phyloP scores from a whole-genome alignment of 1,284 basidiomycete genomes.

The Phenoliferia sp. region DNA sequence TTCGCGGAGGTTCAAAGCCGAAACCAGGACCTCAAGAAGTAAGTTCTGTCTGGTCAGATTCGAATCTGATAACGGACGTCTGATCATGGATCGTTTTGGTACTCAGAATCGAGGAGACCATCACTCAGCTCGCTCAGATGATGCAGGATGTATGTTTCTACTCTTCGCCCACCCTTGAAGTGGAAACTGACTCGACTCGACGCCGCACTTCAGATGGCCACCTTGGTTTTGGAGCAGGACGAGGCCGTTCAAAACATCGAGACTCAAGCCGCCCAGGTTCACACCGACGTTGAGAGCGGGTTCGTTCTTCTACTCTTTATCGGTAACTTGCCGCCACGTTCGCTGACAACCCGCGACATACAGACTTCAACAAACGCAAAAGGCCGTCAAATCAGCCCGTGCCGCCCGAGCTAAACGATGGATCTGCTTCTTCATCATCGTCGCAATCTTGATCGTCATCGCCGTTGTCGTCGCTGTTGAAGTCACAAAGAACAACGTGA shows the following conservation, averaged over 20 bases:
- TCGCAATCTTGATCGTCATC: conserved; percentile 18
- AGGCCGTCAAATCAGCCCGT: conserved; percentile 66
- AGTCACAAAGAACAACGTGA: conserved; percentile 3
- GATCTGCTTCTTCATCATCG: conserved; percentile 26
- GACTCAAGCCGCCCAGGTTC: conserved; percentile 56
- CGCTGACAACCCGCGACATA: neutral
- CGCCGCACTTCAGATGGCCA: conserved; percentile 65
- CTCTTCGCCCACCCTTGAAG: neutral
- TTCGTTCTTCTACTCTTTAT: conserved; percentile 49
- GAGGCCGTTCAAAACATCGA: conserved; percentile 65
- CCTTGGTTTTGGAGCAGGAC: conserved; percentile 72
- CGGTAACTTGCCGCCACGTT: too few relatives aligned
- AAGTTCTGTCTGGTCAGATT: neutral
- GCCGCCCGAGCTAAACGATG: conserved; percentile 65
- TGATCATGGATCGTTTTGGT: neutral
- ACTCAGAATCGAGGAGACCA: conserved; percentile 66
- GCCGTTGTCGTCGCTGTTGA: conserved; percentile 16
- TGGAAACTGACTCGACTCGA: neutral
- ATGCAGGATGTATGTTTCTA: conserved; percentile 49
- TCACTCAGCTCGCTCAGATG: conserved; percentile 77
- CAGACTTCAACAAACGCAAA: conserved; percentile 59
- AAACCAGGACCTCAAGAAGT: conserved; percentile 74
- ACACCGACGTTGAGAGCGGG: conserved; percentile 65
- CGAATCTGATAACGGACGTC: neutral
- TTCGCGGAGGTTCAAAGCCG: conserved; percentile 87